Conservation (phyloP, 352 stramenopile genomes). For the Phytophthora pseudosyringae region DNA sequence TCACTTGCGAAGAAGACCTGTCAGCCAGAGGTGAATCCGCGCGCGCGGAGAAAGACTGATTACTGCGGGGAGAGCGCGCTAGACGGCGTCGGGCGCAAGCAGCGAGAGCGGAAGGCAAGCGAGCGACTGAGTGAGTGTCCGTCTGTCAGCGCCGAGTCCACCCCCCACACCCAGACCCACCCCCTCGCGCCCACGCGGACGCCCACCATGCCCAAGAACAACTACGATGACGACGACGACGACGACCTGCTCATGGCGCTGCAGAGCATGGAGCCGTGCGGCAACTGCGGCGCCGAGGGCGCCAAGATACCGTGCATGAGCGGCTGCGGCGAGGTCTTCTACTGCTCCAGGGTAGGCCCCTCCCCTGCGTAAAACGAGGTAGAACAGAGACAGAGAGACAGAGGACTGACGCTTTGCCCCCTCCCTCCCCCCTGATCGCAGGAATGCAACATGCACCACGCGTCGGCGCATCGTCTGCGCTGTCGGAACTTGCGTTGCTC, state of each 20-base stretch:
- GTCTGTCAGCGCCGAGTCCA: not conserved
- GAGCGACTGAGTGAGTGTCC: not conserved
- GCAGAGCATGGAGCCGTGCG: constrained; percentile 87
- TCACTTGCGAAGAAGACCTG: constrained; percentile 22
- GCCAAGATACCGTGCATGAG: constrained; percentile 90
- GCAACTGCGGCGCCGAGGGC: constrained; percentile 80
- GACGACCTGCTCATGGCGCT: constrained; percentile 87
- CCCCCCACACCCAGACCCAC: not conserved
- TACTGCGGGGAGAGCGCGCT: constrained; percentile 17
- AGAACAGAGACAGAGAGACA: not conserved
- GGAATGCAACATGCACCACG: constrained; percentile 91
- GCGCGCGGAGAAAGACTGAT: constrained; percentile 31
- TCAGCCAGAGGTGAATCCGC: constrained; percentile 40
- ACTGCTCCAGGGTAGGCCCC: constrained; percentile 77
- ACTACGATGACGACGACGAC: constrained; percentile 88
- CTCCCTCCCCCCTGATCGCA: constrained; percentile 1
- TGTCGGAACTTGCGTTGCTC: constrained; percentile 88
- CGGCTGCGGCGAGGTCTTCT: constrained; percentile 87
- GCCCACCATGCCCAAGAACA: constrained; percentile 60
- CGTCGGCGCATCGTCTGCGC: constrained; percentile 84
- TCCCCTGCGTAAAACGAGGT: not conserved
- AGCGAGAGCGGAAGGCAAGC: constrained; percentile 1
- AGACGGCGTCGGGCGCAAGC: constrained; percentile 16
- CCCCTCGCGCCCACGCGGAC: not conserved
- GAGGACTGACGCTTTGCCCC: constrained; percentile 1